Conservation (phyloP, 495 filamentous ascomycete species). For the Penicillium lagena region DNA sequence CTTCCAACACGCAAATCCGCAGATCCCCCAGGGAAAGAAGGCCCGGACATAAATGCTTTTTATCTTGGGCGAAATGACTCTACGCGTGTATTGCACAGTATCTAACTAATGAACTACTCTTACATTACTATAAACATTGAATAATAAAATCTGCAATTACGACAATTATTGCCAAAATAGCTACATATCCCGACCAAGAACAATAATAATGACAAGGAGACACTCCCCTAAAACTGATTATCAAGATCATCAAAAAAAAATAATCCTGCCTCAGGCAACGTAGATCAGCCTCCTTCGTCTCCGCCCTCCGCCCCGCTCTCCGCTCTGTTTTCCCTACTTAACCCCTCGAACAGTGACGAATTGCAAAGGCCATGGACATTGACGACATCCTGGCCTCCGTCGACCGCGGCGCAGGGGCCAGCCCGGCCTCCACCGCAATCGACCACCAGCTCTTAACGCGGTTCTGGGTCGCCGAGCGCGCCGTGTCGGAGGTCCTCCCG, state of each 20-base stretch:
- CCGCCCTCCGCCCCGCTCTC: constrained; percentile 6
- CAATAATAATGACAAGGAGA: background rate
- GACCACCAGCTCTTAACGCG: constrained; percentile 88
- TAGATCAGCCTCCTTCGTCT: constrained; percentile 4
- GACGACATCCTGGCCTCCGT: constrained; percentile 82
- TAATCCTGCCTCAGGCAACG: background rate
- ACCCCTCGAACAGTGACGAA: background rate
- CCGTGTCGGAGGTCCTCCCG: constrained; percentile 73
- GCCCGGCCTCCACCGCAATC: constrained; percentile 50
- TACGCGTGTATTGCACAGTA: too few relatives aligned
- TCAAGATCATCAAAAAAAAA: background rate
- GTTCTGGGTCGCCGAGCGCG: constrained; percentile 87
- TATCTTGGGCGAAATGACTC: too few relatives aligned
- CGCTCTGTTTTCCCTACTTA: constrained; percentile 5
- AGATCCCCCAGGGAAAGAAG: too few relatives aligned
- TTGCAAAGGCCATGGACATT: constrained; percentile 61
- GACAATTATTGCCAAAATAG: too few relatives aligned
- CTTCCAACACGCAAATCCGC: too few relatives aligned
- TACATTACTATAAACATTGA: too few relatives aligned
- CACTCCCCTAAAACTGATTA: background rate
- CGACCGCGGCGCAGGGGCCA: constrained; percentile 51
- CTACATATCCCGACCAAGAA: too few relatives aligned
- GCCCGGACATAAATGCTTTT: too few relatives aligned
- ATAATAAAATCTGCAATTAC: too few relatives aligned
- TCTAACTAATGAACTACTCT: too few relatives aligned